These are phyloP conservation scores for Stygiomarasmius scandens DNA, from an alignment of 1,284 basidiomycete species.

Conservation along the genomic window DNA sequence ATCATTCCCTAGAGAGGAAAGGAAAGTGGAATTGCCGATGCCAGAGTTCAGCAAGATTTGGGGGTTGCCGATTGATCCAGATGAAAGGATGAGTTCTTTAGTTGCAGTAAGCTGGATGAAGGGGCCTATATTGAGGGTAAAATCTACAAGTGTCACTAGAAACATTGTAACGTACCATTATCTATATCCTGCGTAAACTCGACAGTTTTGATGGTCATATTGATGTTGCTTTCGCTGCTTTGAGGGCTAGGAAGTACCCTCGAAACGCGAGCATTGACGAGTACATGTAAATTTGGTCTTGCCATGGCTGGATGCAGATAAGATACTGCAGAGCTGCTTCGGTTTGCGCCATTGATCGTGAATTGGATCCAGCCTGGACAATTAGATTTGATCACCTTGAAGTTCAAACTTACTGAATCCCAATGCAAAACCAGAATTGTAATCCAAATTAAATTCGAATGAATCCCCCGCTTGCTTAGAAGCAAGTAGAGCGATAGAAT, in stretches of 20 bases:
- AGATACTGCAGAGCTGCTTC: conserved; percentile 24
- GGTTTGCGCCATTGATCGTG: conserved; percentile 16
- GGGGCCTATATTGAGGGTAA: conserved; percentile 31
- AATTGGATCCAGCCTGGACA: conserved; percentile 23
- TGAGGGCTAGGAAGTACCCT: conserved; percentile 4
- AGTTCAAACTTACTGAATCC: conserved; percentile 18
- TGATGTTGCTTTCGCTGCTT: neutral
- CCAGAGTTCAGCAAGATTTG: conserved; percentile 35
- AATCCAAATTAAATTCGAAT: conserved; percentile 22
- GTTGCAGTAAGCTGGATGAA: conserved; percentile 1
- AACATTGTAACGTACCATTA: neutral
- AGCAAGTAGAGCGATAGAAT: conserved; percentile 19
- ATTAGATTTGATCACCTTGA: neutral
- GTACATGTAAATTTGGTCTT: conserved; percentile 21
- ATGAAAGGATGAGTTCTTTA: conserved; percentile 28
- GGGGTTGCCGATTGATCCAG: conserved; percentile 24
- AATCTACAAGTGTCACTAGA: conserved; percentile 19
- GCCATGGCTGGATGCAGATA: conserved; percentile 16
- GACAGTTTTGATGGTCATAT: conserved; percentile 1
- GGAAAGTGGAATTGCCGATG: conserved; percentile 29
- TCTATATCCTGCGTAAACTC: conserved; percentile 15
- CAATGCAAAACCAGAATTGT: conserved; percentile 22
- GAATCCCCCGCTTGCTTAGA: conserved; percentile 16
- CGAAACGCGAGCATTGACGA: conserved; percentile 19
- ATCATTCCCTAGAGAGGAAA: conserved; percentile 21